Evolutionary conservation across 345 rosid species (phyloP), one percentile per base, ranked within the genome.

Genomic region (Bruguiera parviflora): DNA sequence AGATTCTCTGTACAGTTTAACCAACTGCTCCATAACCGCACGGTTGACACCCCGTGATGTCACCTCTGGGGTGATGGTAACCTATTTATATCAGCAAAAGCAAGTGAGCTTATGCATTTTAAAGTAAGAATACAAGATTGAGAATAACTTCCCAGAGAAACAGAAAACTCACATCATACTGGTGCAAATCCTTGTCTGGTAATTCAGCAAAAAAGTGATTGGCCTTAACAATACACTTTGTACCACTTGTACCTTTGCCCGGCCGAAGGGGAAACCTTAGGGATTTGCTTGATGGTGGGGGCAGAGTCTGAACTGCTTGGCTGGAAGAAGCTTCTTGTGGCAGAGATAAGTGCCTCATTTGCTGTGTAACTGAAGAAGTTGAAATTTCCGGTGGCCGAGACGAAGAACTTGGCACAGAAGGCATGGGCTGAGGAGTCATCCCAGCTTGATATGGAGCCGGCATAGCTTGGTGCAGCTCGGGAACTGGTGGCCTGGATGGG

Each of bases 391-490:
- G 75, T 28, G 82, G 67, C 61, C 35, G 78, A 6, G 85, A 78
- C 1, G 90, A 83, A 46, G 96, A 81, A 75, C 89, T 75, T 52
- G 81, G 87, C 85, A 82, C 96, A 46, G 84, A 51, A 65, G 75
- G 79, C 63, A 68, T 55, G n/a, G 78, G 75, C 85, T 87, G 91
- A 69, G 86, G 67, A 35, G 83, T 80, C 84, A 84, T 81, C 79
- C 66, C 84, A 67, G 89, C 85, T 76, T 80, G 83, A 75, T 64
- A 76, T 77, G 85, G 63, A 78, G 86, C 84, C 73, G 71, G 85
- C 74, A 88, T 89, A 73, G 98, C 99, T 96, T 96, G 98, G 84
- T 84, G 92, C 96, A 86, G 98, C 89, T 96, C 98, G 94, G 96
- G 96, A 78, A 83, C 67, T 61, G 88, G 79, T 63, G 82, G 77